Percentiles rank a stretch among this genome's conserved stretches.
phyloP scores from a whole-genome alignment of 768 basidiomycete species.

The Lepiota venenata region DNA sequence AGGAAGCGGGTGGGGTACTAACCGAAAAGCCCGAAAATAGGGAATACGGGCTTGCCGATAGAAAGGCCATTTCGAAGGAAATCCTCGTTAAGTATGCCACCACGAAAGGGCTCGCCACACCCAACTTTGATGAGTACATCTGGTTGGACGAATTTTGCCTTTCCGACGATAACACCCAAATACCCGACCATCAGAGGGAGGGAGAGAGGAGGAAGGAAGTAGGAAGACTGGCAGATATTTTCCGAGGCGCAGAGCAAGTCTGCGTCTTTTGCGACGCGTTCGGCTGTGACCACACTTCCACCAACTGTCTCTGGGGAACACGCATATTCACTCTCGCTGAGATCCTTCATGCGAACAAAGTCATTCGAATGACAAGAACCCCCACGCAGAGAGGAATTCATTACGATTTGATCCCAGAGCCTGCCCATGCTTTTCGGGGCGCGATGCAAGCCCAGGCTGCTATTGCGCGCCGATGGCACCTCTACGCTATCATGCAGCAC shows the following conservation, averaged over 20 bases:
- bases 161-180: neutral
- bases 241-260: conserved; percentile 6
- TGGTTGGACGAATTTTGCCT: conserved; percentile 12
- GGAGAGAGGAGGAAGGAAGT: neutral
- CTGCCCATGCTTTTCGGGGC: conserved; percentile 4
- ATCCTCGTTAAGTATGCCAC: neutral
- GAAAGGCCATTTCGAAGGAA: neutral
- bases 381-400: neutral
- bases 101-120: neutral
- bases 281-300: conserved; percentile 3
- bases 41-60: neutral
- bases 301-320: conserved; percentile 4
- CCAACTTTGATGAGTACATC: conserved; percentile 1
- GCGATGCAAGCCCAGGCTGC: conserved; percentile 11
- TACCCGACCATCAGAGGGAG: neutral
- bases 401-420: neutral
- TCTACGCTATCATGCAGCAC: conserved; percentile 20
- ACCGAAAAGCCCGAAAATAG: neutral
- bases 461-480: conserved; percentile 14
- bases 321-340: conserved; percentile 9
- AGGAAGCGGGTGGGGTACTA: neutral
- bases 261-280: conserved; percentile 6
- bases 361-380: conserved; percentile 3
- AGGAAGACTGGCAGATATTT: conserved; percentile 7
- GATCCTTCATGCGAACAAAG: neutral